Conservation (phyloP, 2,329 filamentous ascomycete species). For the Xylaria sp. region DNA sequence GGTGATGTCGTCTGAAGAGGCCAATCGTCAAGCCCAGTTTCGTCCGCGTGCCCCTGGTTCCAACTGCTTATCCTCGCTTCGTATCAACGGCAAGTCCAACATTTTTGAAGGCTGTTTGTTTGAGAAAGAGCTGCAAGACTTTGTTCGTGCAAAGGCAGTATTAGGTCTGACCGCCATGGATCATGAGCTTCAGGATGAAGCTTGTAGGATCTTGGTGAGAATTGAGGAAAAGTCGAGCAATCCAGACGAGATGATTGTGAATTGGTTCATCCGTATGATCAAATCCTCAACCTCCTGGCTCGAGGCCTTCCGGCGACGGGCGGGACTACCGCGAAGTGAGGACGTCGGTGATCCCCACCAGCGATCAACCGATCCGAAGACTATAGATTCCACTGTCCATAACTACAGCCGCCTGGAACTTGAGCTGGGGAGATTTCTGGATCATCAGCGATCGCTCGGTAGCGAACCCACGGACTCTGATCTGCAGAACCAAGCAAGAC, state of each 20-base stretch:
- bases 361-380: conserved; percentile 48
- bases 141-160: conserved; percentile 45
- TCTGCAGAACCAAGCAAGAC: conserved; percentile 51
- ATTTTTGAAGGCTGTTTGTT: conserved; percentile 54
- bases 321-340: conserved; percentile 52
- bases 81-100: conserved; percentile 53
- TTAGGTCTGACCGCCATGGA: conserved; percentile 57
- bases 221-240: conserved; percentile 48
- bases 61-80: conserved; percentile 43
- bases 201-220: conserved; percentile 53
- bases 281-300: conserved; percentile 50
- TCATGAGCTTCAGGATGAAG: conserved; percentile 54
- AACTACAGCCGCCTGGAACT: conserved; percentile 52
- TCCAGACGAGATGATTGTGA: conserved; percentile 46
- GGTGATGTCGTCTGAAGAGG: conserved; percentile 44
- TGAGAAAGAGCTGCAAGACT: conserved; percentile 50
- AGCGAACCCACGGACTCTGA: conserved; percentile 48
- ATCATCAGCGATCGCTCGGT: conserved; percentile 40
- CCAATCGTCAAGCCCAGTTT: conserved; percentile 42
- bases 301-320: conserved; percentile 49
- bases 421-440: conserved; percentile 51
- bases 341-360: conserved; percentile 46
- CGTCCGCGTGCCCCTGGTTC: conserved; percentile 43
- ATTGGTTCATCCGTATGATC: conserved; percentile 52
- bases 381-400: conserved; percentile 56